Base-by-base conservation (phyloP, 305 asterid genomes). In the Striga hermonthica region DNA sequence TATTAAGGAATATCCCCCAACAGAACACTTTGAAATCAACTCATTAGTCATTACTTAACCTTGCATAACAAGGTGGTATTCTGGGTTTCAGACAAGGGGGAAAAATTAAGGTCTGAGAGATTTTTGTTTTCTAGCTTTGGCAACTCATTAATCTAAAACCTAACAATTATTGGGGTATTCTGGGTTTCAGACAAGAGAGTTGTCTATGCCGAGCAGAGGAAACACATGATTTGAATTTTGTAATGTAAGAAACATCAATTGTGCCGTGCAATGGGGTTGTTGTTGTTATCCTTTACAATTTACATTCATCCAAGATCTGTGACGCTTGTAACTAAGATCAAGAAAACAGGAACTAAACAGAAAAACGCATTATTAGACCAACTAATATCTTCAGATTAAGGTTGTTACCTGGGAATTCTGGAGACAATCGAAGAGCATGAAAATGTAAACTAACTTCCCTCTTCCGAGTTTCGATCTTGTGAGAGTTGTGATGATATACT, bases 371-470 rank as follows among this genome's bases (percentile, higher is more conserved):
- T 13, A 13, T 50, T 13, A 6, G 14, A 13, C 7, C 5, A 53
- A 6, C n/a, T n/a, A n/a, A n/a, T 13, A 53, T 16, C 37, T 15
- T 53, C 4, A 53, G n/a, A 6, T 53, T 6, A 16, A 1, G 60
- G 68, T 60, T 72, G 68, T 60, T 72, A 71, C 64, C 65, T 31
- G 82, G 48, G 73, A 58, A 44, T 64, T 66, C 4, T 2, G 76
- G 45, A 65, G 63, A 74, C 54, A 71, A 69, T 16, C 54, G 56
- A 73, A 77, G 62, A 75, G 76, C 84, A 80, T 79, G 38, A 44
- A 31, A 54, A 65, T 35, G 47, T 39, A 31, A 62, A 22, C 58
- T 14, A 72, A 58, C 55, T 13, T 2, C 16, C 6, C 9, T 7
- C 4, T 9, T 14, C 57, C 34, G 31, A 12, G 35, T 53, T 1